Percentiles rank a stretch among this genome's conserved stretches.
These are phyloP conservation scores for Penstemon davidsonii DNA, from an alignment of 257 asterid species.

Conservation along the genomic window DNA sequence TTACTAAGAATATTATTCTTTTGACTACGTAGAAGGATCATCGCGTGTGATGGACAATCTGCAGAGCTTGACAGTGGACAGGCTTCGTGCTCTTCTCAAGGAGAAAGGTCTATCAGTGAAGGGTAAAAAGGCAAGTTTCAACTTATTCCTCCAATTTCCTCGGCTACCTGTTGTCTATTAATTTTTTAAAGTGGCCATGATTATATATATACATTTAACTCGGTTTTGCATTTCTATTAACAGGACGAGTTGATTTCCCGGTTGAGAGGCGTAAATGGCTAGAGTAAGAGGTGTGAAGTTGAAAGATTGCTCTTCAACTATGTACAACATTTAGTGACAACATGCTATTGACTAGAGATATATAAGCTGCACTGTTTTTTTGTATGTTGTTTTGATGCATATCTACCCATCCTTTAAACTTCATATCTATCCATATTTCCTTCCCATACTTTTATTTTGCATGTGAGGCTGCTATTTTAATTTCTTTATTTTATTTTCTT, in stretches of 20 bases:
- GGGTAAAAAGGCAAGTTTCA: conserved; percentile 72
- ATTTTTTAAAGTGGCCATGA: not conserved
- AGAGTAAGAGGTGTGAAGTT: conserved; percentile 21
- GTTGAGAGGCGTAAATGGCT: conserved; percentile 42
- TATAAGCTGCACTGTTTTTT: conserved; percentile 17
- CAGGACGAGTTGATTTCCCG: conserved; percentile 78
- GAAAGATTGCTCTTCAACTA: conserved; percentile 24
- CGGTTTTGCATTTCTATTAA: not conserved
- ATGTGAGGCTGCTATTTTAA: too few relatives aligned
- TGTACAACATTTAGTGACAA: conserved; percentile 25
- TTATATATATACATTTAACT: not conserved
- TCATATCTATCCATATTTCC: not conserved
- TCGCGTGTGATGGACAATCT: conserved; percentile 37
- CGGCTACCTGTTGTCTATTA: not conserved
- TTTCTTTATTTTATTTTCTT: too few relatives aligned
- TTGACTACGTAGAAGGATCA: conserved; percentile 37
- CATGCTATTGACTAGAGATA: conserved; percentile 19
- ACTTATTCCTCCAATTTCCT: not conserved
- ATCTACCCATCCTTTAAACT: conserved; percentile 5
- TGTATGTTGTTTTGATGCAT: conserved; percentile 9
- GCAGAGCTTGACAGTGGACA: conserved; percentile 68
- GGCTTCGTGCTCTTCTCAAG: conserved; percentile 61
- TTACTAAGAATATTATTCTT: not conserved
- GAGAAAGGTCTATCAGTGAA: conserved; percentile 68
- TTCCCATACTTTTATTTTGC: not conserved